A percentile compares a stretch with the other conserved stretches of the same genome.
These are phyloP conservation scores for Ilyonectria destructans DNA, from an alignment of 2,329 filamentous ascomycete genomes.

Conservation along the genomic window DNA sequence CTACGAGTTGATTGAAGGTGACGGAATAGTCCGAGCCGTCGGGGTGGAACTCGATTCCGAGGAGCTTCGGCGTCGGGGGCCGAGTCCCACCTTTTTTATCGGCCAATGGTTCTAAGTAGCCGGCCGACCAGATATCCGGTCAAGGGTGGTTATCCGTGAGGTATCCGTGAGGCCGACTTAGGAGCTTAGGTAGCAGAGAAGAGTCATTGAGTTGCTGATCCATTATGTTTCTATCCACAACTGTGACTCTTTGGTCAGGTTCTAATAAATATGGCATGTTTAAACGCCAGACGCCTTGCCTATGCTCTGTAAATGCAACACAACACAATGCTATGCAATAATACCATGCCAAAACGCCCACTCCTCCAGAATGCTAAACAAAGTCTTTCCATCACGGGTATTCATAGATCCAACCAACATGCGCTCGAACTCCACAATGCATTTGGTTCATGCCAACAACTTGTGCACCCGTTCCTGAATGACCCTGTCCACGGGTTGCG, in stretches of 20 bases:
- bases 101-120: slow-evolving; percentile 15
- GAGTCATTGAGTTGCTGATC: slow-evolving; percentile 6
- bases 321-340: slow-evolving; percentile 21
- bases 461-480: slow-evolving; percentile 58
- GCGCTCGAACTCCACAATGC: slow-evolving; percentile 7
- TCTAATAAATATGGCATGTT: slow-evolving; percentile 32
- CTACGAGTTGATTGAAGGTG: not conserved
- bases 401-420: slow-evolving; percentile 32
- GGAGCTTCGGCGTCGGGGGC: slow-evolving; percentile 4
- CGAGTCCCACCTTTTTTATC: slow-evolving; percentile 40
- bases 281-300: slow-evolving; percentile 39
- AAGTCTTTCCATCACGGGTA: slow-evolving; percentile 35
- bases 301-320: slow-evolving; percentile 40
- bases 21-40: slow-evolving; percentile 4
- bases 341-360: slow-evolving; percentile 18
- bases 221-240: slow-evolving; percentile 29
- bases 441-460: slow-evolving; percentile 47
- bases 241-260: slow-evolving; percentile 17
- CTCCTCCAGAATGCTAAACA: slow-evolving; percentile 25
- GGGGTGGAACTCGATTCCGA: slow-evolving; percentile 42
- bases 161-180: slow-evolving; percentile 6
- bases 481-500: slow-evolving; percentile 58
- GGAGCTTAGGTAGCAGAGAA: slow-evolving; percentile 1
- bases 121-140: slow-evolving; percentile 12
- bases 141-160: not conserved